Base-by-base conservation (phyloP, 116 monocot genomes). In the Papilionanthe hybrid region DNA sequence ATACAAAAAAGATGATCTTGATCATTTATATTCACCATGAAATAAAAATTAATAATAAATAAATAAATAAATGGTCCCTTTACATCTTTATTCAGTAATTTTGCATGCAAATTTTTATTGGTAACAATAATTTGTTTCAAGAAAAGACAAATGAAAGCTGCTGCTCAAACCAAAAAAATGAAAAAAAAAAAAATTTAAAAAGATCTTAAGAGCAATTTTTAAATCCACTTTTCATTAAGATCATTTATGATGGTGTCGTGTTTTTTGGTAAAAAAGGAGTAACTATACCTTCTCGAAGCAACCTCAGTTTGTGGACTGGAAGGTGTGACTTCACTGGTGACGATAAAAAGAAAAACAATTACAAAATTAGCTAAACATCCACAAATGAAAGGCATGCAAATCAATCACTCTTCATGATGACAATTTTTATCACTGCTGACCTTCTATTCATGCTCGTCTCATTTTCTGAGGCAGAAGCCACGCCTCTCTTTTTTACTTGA, bases 181-280 rank as follows among this genome's bases (percentile, higher is more conserved):
- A 42, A 2, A 42, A 8, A 73, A n/a, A 22, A 73, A n/a, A 44
- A 42, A 73, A 6, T 43, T 73, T 44, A 12, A 9, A 73, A 73
- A 53, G 1, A 44, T 73, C 19, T 43, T 9, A 44, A 42, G n/a
- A 19, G 1, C 1, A 43, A 20, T 2, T 1, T 73, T 25, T 42
- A 73, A 78, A 84, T 89, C 86, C 88, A 96, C 92, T 85, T 93
- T 78, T 89, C 83, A 79, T 89, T 90, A 9, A 93, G 75, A 72
- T 86, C 57, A 57, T 44, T 82, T 18, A 93, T 81, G n/a, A 27
- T 79, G 11, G 42, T 50, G 60, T 90, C 93, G 79, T 89, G 93
- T 28, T 92, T 87, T 74, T 83, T 50, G 69, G 79, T 80, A 88
- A 92, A 87, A 66, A n/a, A n/a, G n/a, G 80, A 30, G 78, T 80